phyloP scores from a whole-genome alignment of 768 basidiomycete genomes.

The Glaciozyma martinii region DNA sequence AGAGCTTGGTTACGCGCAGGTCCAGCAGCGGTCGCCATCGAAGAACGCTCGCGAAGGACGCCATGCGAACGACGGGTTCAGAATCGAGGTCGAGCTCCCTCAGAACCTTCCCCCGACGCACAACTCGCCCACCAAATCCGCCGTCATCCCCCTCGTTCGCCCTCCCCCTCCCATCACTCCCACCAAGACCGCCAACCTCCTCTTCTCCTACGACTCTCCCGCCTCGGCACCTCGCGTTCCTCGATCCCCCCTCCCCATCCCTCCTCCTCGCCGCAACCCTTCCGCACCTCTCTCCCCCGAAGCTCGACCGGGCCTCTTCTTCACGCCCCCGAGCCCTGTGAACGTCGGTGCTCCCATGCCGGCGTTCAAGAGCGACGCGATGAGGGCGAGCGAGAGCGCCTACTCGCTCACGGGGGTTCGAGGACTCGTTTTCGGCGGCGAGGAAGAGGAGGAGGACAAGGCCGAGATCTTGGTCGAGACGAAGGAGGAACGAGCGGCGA shows the following conservation, averaged over 20 bases:
- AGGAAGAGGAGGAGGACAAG: not conserved
- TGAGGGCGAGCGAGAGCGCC: conserved; percentile 2
- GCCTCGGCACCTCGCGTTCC: not conserved
- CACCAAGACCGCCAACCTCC: conserved; percentile 1
- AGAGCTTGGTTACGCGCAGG: too few relatives aligned
- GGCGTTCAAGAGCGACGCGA: conserved; percentile 6
- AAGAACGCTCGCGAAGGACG: not conserved
- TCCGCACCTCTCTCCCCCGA: not conserved
- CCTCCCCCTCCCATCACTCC: conserved; percentile 5
- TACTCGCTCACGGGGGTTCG: conserved; percentile 14
- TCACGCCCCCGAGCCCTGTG: not conserved
- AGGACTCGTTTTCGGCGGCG: conserved; percentile 6
- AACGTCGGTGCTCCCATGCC: conserved; percentile 20
- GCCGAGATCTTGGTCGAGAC: too few relatives aligned
- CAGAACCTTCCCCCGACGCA: conserved; percentile 21
- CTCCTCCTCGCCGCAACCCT: not conserved
- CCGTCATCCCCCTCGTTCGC: not conserved
- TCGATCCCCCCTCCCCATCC: not conserved
- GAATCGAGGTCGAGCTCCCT: conserved; percentile 9
- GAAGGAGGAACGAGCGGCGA: too few relatives aligned
- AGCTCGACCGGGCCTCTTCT: conserved; percentile 8
- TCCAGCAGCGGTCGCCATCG: too few relatives aligned
- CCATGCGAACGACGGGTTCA: not conserved
- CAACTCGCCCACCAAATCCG: conserved; percentile 25
- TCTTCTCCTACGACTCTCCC: conserved; percentile 23